phyloP scores from a whole-genome alignment of 2,329 filamentous ascomycete genomes.

The Emmonsia crescens region DNA sequence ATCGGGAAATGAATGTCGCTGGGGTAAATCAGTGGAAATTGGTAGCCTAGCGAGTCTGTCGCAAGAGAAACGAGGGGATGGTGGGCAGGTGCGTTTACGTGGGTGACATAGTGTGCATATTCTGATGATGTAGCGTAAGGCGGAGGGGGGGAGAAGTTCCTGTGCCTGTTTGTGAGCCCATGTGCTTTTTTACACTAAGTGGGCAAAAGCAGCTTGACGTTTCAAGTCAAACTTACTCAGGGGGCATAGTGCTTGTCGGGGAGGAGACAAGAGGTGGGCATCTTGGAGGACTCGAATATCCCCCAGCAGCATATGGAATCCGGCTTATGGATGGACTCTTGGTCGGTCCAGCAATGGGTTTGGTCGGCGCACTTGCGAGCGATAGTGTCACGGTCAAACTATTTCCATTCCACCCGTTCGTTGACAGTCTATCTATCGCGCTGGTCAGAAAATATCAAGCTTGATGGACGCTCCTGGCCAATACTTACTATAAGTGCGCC shows the following conservation, averaged over 20 bases:
- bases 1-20: conserved; percentile 15
- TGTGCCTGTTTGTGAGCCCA: not conserved
- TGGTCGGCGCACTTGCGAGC: conserved; percentile 30
- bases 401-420: conserved; percentile 35
- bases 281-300: conserved; percentile 24
- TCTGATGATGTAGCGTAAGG: conserved; percentile 12
- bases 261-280: conserved; percentile 20
- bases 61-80: conserved; percentile 8
- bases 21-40: conserved; percentile 10
- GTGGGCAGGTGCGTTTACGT: conserved; percentile 3
- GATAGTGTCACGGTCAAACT: conserved; percentile 33
- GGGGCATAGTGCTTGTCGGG: conserved; percentile 26
- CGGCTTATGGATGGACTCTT: conserved; percentile 25
- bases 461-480: not conserved
- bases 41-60: conserved; percentile 12
- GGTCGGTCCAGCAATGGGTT: conserved; percentile 33
- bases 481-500: conserved; percentile 31
- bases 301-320: conserved; percentile 17
- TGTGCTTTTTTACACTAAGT: conserved; percentile 5
- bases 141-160: conserved; percentile 10
- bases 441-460: not conserved
- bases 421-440: conserved; percentile 29
- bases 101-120: conserved; percentile 8
- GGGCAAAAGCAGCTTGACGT: not conserved
- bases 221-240: conserved; percentile 22